Percentiles rank a stretch among this genome's conserved stretches.
phyloP scores from a whole-genome alignment of 768 basidiomycete genomes.

The Boletus edulis region DNA sequence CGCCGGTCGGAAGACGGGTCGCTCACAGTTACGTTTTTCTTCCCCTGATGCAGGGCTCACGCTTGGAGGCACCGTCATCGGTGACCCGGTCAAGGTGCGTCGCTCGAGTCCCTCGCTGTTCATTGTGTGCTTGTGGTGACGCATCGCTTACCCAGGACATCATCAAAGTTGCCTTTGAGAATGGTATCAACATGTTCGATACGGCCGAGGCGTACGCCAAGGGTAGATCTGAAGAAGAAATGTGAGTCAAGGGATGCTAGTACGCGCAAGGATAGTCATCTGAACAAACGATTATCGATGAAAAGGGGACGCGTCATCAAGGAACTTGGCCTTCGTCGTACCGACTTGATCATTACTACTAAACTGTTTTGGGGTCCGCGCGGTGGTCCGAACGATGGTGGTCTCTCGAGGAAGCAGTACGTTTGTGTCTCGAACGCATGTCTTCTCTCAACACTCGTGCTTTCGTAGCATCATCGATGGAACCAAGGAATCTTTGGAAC shows the following conservation, averaged over 20 bases:
- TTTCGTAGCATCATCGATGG: slow-evolving; percentile 51
- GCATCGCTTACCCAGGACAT: slow-evolving; percentile 35
- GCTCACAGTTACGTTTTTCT: not conserved
- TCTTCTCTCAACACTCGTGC: not conserved
- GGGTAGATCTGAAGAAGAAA: slow-evolving; percentile 53
- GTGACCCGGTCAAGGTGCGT: slow-evolving; percentile 50
- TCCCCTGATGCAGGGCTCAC: slow-evolving; percentile 38
- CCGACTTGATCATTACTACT: slow-evolving; percentile 53
- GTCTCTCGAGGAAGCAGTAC: slow-evolving; percentile 34
- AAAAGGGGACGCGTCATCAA: slow-evolving; percentile 50
- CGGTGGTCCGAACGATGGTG: slow-evolving; percentile 42
- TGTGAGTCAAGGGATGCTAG: slow-evolving; percentile 28
- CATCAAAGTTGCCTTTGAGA: slow-evolving; percentile 52
- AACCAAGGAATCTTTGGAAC: slow-evolving; percentile 43
- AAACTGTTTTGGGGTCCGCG: slow-evolving; percentile 58
- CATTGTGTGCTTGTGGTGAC: too few species aligned
- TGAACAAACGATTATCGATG: too few species aligned
- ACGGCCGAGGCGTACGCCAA: slow-evolving; percentile 44
- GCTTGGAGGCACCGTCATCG: slow-evolving; percentile 44
- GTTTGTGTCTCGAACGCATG: slow-evolving; percentile 1
- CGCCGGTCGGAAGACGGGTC: not conserved
- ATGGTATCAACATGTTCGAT: slow-evolving; percentile 51
- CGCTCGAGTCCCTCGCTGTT: not conserved
- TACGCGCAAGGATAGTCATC: too few species aligned
- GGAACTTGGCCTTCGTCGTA: slow-evolving; percentile 49